Evolutionary conservation across 2,329 filamentous ascomycete species (phyloP), one percentile per base, ranked within the genome.

Genomic region (Curvularia verruculosa): DNA sequence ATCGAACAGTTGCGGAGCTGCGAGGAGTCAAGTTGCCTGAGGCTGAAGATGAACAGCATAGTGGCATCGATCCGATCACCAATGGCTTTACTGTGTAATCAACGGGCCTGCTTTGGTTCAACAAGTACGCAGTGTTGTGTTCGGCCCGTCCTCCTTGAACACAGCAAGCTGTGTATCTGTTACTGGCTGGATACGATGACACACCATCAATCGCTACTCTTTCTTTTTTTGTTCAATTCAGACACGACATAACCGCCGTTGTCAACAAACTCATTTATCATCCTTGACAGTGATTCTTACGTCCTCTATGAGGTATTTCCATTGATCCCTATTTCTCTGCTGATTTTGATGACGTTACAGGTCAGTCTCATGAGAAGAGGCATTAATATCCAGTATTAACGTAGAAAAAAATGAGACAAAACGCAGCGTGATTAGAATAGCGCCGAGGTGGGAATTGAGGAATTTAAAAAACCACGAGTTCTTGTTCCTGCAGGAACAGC

Each of bases 161-260:
- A 15, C 55, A 59, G 19, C 57, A 58, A n/a, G 58, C 60, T 13
- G 64, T 58, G 18, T 60, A 55, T 21, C 60, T 56, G 10, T 36
- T 41, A n/a, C 37, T 39, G 40, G 47, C 52, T 12, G 39, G 28
- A 9, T 34, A 19, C 2, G n/a, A 53, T 6, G 3, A 15, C 10
- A 26, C 46, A 18, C 64, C 58, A 12, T 53, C 63, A 3, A 44
- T 67, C 1, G 61, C 59, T 15, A 45, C 55, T 1, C 44, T 67
- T 3, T 68, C 68, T 2, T 67, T 60, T 52, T 65, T 67, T 60
- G 50, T 65, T 59, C 58, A 53, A 60, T 15, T 58, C 64, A 1
- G 61, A 64, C 2, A 26, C 18, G 13, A 28, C 29, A 28, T 53
- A 55, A 10, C 52, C 59, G 0, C 31, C n/a, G 6, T 63, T 59